These are phyloP conservation scores for Neofusicoccum laricinum DNA, from an alignment of 2,329 filamentous ascomycete genomes.

Conservation along the genomic window DNA sequence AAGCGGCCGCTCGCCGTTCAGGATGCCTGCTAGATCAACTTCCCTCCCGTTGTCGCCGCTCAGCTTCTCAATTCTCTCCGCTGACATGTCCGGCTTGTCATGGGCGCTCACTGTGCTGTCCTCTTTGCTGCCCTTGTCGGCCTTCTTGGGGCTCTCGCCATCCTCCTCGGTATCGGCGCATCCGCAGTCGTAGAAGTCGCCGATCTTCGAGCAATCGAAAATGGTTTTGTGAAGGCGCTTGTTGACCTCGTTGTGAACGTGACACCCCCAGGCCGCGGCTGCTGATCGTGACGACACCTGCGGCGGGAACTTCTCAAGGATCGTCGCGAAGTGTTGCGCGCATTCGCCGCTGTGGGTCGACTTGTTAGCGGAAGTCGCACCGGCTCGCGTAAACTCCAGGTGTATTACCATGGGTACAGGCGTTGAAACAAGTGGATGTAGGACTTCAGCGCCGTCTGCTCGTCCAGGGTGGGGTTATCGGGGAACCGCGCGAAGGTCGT, in stretches of 20 bases:
- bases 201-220: slow-evolving; percentile 64
- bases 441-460: slow-evolving; percentile 57
- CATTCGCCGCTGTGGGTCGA: slow-evolving; percentile 56
- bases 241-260: slow-evolving; percentile 66
- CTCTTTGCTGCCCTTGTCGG: slow-evolving; percentile 14
- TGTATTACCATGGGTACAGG: slow-evolving; percentile 58
- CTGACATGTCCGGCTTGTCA: slow-evolving; percentile 28
- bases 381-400: not conserved
- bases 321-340: slow-evolving; percentile 60
- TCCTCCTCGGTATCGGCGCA: slow-evolving; percentile 53
- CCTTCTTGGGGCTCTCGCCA: slow-evolving; percentile 15
- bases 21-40: slow-evolving; percentile 23
- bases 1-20: slow-evolving; percentile 12
- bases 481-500: slow-evolving; percentile 66
- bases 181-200: slow-evolving; percentile 66
- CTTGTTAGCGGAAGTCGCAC: not conserved
- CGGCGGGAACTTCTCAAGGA: slow-evolving; percentile 61
- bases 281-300: slow-evolving; percentile 60
- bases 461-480: slow-evolving; percentile 59
- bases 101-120: slow-evolving; percentile 15
- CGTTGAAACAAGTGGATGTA: slow-evolving; percentile 64
- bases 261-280: slow-evolving; percentile 65
- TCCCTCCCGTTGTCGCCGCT: slow-evolving; percentile 27
- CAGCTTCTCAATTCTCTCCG: slow-evolving; percentile 26
- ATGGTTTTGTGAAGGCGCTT: slow-evolving; percentile 57